A percentile compares a stretch with the other conserved stretches of the same genome.
Evolutionary conservation across 768 basidiomycete species (phyloP).

Genomic region (Serpula lacrymans): DNA sequence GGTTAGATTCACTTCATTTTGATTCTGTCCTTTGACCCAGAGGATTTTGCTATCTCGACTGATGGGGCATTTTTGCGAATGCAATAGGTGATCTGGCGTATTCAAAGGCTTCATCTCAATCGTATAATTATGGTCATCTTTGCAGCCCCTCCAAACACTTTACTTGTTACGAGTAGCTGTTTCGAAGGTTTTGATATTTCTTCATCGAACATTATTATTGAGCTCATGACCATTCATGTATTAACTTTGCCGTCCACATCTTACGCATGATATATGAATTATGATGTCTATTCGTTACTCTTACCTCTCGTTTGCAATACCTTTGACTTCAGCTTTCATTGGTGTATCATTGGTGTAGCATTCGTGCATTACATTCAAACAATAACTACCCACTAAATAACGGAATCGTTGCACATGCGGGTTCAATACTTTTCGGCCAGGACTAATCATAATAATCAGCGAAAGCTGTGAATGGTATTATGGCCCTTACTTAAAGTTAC

Average conservation of each 20-base stretch:
- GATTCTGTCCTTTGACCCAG: constrained; percentile 69
- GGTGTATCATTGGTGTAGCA: too few species aligned
- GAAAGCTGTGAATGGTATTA: neutral
- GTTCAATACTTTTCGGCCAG: constrained; percentile 65
- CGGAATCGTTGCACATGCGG: neutral
- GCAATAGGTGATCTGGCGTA: too few species aligned
- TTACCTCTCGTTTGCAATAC: neutral
- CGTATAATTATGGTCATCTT: too few species aligned
- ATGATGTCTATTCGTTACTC: neutral
- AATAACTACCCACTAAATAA: neutral
- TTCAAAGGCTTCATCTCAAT: too few species aligned
- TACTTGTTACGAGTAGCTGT: too few species aligned
- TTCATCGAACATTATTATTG: too few species aligned
- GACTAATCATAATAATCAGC: constrained; percentile 36
- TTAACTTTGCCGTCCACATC: neutral
- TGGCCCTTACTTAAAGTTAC: constrained; percentile 75
- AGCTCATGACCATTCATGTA: neutral
- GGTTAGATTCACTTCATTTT: constrained; percentile 70
- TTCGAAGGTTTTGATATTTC: too few species aligned
- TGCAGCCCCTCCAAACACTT: too few species aligned
- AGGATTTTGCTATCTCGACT: constrained; percentile 40
- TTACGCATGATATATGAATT: neutral
- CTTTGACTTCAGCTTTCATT: too few species aligned
- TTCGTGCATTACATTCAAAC: neutral
- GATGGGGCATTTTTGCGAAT: too few species aligned